phyloP scores from a whole-genome alignment of 2,329 filamentous ascomycete species.

The Macrophomina phaseolina region DNA sequence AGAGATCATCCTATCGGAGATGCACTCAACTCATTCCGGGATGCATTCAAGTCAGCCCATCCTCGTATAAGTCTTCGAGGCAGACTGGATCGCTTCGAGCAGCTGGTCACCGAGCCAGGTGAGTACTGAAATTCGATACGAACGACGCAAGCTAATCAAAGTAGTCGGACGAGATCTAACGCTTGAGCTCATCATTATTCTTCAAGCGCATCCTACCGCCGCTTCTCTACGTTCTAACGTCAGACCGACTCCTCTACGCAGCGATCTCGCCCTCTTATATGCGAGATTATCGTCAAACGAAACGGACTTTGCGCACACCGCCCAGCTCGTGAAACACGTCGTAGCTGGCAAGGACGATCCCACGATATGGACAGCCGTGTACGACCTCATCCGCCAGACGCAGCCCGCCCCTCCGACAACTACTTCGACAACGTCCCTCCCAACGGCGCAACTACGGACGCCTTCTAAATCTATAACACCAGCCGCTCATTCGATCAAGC shows the following conservation, averaged over 20 bases:
- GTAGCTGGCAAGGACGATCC: background rate
- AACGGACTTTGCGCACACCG: background rate
- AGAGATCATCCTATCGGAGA: background rate
- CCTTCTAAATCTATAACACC: background rate
- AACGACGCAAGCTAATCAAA: too few species aligned
- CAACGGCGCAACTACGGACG: background rate
- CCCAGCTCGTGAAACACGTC: background rate
- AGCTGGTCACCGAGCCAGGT: background rate
- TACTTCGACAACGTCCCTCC: background rate
- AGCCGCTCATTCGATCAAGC: slow-evolving; percentile 3
- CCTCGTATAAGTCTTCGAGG: background rate
- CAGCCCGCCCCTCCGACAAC: background rate
- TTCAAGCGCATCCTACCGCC: too few species aligned
- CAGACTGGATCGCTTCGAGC: background rate
- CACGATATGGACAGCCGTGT: slow-evolving; percentile 1
- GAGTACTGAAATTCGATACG: too few species aligned
- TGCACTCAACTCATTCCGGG: background rate
- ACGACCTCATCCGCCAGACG: background rate
- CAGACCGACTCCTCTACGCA: background rate
- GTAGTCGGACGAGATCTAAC: too few species aligned
- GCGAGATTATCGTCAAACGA: background rate
- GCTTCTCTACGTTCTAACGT: too few species aligned
- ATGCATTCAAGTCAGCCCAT: background rate
- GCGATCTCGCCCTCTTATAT: background rate
- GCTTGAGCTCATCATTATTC: too few species aligned